Evolutionary conservation across 768 basidiomycete genomes (phyloP).

Genomic region (Boletus sp.): DNA sequence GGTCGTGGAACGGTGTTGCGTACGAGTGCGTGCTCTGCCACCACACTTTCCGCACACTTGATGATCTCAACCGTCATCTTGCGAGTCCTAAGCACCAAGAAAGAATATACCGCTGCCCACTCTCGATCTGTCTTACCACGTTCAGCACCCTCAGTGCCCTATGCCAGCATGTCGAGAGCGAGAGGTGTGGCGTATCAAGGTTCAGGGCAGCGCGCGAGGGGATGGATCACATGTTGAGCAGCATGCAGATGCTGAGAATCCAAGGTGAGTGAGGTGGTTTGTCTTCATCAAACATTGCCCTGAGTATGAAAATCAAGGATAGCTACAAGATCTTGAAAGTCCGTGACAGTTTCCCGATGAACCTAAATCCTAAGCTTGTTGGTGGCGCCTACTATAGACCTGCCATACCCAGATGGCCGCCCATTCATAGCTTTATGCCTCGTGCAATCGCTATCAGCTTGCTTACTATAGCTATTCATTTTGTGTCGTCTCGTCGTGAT

Average conservation of each 20-base stretch:
- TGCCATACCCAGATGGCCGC: slow-evolving; percentile 18
- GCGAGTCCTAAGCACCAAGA: slow-evolving; percentile 57
- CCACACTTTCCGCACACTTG: slow-evolving; percentile 36
- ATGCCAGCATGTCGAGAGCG: slow-evolving; percentile 65
- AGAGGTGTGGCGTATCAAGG: slow-evolving; percentile 50
- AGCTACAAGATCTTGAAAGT: slow-evolving; percentile 19
- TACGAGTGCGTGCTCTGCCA: slow-evolving; percentile 71
- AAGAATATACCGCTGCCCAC: slow-evolving; percentile 54
- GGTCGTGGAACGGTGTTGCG: slow-evolving; percentile 39
- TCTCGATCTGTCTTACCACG: slow-evolving; percentile 37
- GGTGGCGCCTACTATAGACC: slow-evolving; percentile 13
- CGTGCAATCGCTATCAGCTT: slow-evolving; percentile 8
- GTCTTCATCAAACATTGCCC: neutral
- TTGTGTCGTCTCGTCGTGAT: slow-evolving; percentile 8
- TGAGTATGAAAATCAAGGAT: slow-evolving; percentile 16
- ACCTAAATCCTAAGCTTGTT: slow-evolving; percentile 4
- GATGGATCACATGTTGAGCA: slow-evolving; percentile 35
- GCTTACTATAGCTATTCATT: slow-evolving; percentile 9
- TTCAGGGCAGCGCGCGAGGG: slow-evolving; percentile 41
- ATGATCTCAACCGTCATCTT: slow-evolving; percentile 57
- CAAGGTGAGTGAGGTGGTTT: slow-evolving; percentile 5
- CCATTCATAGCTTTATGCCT: slow-evolving; percentile 18
- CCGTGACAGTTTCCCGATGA: slow-evolving; percentile 19
- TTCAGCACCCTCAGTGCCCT: slow-evolving; percentile 57
- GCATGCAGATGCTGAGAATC: slow-evolving; percentile 14